Percentiles rank a stretch among this genome's conserved stretches.
Conservation (phyloP, 2,329 filamentous ascomycete genomes). For the Sporothrix brasiliensis region DNA sequence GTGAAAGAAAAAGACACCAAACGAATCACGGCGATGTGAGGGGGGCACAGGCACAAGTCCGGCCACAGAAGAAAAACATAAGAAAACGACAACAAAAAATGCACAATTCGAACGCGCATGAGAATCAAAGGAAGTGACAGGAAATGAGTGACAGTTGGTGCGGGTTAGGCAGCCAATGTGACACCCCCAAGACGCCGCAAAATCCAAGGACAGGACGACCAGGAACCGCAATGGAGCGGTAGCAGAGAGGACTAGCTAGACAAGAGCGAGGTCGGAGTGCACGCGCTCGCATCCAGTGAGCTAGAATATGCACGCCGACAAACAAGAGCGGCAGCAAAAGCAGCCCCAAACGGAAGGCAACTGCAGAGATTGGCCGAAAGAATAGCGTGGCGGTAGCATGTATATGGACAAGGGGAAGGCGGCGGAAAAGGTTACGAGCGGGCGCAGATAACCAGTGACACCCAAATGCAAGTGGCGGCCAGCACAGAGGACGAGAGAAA, state of each 20-base stretch:
- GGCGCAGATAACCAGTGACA: conserved; percentile 4
- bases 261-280: background rate
- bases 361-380: background rate
- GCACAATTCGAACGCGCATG: conserved; percentile 1
- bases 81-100: background rate
- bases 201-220: background rate
- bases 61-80: background rate
- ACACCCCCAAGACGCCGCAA: background rate
- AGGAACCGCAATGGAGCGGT: background rate
- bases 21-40: background rate
- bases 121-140: background rate
- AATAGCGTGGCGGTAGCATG: background rate
- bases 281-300: background rate
- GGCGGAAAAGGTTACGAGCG: background rate
- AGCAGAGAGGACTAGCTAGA: background rate
- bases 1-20: background rate
- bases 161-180: background rate
- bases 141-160: background rate
- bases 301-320: background rate
- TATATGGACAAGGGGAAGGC: background rate
- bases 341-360: conserved; percentile 6
- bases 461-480: background rate
- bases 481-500: background rate
- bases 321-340: background rate
- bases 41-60: background rate